Evolutionary conservation across 2,329 filamentous ascomycete genomes (phyloP).

Genomic region (Beauveria bassiana): DNA sequence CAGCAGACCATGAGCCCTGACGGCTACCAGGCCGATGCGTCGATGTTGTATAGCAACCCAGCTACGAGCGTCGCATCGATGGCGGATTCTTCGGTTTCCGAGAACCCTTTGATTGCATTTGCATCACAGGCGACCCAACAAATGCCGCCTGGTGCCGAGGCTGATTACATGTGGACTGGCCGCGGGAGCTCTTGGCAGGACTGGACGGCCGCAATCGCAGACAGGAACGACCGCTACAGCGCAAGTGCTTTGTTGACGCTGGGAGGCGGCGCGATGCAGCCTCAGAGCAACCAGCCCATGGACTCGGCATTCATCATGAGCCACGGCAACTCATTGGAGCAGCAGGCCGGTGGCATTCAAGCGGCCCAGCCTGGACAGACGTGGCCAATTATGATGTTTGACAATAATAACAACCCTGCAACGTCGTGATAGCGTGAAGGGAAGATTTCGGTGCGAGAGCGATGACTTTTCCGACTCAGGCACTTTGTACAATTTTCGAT

Average conservation of each 20-base stretch:
- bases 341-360: not conserved
- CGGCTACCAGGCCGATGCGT: slow-evolving; percentile 20
- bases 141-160: slow-evolving; percentile 18
- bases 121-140: slow-evolving; percentile 31
- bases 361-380: not conserved
- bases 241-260: slow-evolving; percentile 42
- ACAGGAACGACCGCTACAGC: slow-evolving; percentile 41
- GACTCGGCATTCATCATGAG: slow-evolving; percentile 3
- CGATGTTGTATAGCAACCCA: slow-evolving; percentile 22
- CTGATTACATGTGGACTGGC: slow-evolving; percentile 27
- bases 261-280: slow-evolving; percentile 23
- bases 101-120: slow-evolving; percentile 33
- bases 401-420: slow-evolving; percentile 3
- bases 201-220: slow-evolving; percentile 45
- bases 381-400: slow-evolving; percentile 11
- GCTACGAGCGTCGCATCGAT: slow-evolving; percentile 18
- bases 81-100: slow-evolving; percentile 18
- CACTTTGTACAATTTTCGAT: not conserved
- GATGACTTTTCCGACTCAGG: not conserved
- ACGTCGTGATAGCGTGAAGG: not conserved
- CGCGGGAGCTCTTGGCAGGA: slow-evolving; percentile 44
- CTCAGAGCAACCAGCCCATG: not conserved
- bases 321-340: slow-evolving; percentile 2
- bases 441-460: not conserved
- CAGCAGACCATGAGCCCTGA: slow-evolving; percentile 15